phyloP scores from a whole-genome alignment of 352 stramenopile genomes.

The Phytophthora aleatoria region DNA sequence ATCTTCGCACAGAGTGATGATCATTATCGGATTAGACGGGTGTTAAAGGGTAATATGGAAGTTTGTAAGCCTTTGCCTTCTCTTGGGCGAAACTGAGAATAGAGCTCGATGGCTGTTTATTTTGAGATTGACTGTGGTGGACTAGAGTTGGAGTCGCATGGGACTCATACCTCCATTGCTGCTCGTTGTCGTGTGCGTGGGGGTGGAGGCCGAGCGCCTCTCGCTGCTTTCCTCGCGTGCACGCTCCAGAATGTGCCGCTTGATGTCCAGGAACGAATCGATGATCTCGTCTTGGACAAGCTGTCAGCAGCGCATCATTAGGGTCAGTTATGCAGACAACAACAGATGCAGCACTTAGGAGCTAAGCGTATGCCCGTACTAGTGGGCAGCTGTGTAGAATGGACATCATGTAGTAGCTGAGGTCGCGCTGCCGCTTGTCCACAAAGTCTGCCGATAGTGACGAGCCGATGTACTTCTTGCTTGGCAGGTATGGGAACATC shows the following conservation, averaged over 20 bases:
- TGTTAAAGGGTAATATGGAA: conserved; percentile 9
- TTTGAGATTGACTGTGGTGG: conserved; percentile 15
- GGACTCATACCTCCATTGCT: conserved; percentile 24
- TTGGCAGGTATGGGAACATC: conserved; percentile 79
- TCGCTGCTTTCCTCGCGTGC: conserved; percentile 52
- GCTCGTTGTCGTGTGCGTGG: conserved; percentile 26
- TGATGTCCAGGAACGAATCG: conserved; percentile 89
- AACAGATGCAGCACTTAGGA: not conserved
- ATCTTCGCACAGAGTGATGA: conserved; percentile 45
- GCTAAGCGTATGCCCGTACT: conserved; percentile 31
- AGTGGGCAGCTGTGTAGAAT: conserved; percentile 81
- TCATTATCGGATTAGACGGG: conserved; percentile 39
- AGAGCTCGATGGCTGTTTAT: conserved; percentile 8
- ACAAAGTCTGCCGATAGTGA: conserved; percentile 86
- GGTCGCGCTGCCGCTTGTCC: conserved; percentile 85
- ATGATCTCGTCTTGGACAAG: conserved; percentile 88
- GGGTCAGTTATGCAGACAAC: not conserved
- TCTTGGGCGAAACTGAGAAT: conserved; percentile 13
- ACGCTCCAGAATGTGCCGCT: conserved; percentile 79
- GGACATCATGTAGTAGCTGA: conserved; percentile 88
- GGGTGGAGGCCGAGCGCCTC: conserved; percentile 31
- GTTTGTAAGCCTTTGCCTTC: conserved; percentile 24
- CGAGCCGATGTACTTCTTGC: conserved; percentile 89
- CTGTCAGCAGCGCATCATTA: conserved; percentile 28
- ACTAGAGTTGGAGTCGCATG: conserved; percentile 27